Evolutionary conservation across 192 early-diverging fungal species (phyloP).

Genomic region (Umbelopsis vinacea): DNA sequence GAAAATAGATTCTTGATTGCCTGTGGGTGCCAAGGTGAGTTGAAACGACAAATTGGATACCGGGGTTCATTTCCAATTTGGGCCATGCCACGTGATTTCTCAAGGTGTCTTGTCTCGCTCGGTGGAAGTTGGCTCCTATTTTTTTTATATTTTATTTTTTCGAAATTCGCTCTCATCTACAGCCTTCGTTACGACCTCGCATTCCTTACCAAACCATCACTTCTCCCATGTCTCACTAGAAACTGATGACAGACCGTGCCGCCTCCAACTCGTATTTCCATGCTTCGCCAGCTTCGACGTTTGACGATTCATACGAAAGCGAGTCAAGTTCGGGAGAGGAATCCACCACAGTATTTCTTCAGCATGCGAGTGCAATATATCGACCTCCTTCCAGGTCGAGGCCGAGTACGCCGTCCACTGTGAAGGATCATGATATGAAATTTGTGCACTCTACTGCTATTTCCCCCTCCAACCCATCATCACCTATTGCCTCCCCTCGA

Average conservation of each 20-base stretch:
- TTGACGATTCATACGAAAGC: constrained; percentile 20
- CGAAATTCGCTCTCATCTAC: neutral
- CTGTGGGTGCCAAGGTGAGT: too few species aligned
- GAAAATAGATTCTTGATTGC: too few species aligned
- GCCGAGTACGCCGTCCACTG: neutral
- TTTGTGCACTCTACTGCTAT: neutral
- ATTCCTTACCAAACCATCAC: neutral
- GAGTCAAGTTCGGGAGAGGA: constrained; percentile 18
- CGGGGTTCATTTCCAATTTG: too few species aligned
- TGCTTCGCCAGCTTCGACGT: neutral
- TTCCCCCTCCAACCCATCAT: constrained; percentile 14
- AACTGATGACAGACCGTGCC: constrained; percentile 14
- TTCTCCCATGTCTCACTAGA: neutral
- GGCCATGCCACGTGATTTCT: too few species aligned
- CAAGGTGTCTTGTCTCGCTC: too few species aligned
- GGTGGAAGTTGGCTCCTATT: neutral
- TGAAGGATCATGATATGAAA: constrained; percentile 12
- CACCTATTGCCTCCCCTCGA: constrained; percentile 2
- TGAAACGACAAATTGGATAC: too few species aligned
- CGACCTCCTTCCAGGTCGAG: constrained; percentile 3
- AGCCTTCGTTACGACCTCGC: neutral
- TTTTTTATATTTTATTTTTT: neutral
- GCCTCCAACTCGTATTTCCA: constrained; percentile 5
- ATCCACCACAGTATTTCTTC: constrained; percentile 18
- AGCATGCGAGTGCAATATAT: constrained; percentile 15